Percentiles rank a stretch among this genome's conserved stretches.
Conservation (phyloP, 2,329 filamentous ascomycete genomes). For the Colletotrichum australisinense region DNA sequence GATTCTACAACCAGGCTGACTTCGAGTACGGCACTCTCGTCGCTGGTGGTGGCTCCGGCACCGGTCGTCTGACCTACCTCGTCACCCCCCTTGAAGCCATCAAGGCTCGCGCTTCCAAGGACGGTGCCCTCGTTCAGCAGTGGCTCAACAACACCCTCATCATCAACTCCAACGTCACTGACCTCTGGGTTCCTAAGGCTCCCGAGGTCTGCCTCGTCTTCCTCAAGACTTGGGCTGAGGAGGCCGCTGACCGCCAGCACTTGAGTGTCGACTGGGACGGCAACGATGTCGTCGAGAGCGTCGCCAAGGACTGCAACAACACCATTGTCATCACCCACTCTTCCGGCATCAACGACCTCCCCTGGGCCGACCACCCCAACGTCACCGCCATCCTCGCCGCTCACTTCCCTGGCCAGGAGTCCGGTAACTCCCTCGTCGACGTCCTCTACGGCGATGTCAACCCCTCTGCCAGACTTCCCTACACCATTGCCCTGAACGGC, state of each 20-base stretch:
- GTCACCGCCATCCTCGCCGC: conserved; percentile 76
- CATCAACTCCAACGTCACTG: conserved; percentile 49
- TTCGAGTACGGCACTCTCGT: conserved; percentile 70
- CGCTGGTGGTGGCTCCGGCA: conserved; percentile 71
- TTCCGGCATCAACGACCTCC: conserved; percentile 71
- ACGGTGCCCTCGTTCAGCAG: conserved; percentile 55
- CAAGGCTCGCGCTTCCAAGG: conserved; percentile 58
- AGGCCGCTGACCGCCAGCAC: conserved; percentile 68
- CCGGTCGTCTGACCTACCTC: conserved; percentile 71
- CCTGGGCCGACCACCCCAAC: conserved; percentile 68
- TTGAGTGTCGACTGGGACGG: conserved; percentile 70
- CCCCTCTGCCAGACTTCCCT: conserved; percentile 77
- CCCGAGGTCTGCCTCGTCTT: conserved; percentile 77
- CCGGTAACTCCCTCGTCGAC: conserved; percentile 74
- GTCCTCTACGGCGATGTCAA: conserved; percentile 76
- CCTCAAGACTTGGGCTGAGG: conserved; percentile 74
- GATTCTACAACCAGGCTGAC: conserved; percentile 72
- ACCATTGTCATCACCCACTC: conserved; percentile 78
- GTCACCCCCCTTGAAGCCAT: conserved; percentile 73
- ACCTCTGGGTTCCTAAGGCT: conserved; percentile 58
- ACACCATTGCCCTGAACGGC: conserved; percentile 74
- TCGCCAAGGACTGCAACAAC: conserved; percentile 41
- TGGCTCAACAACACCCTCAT: conserved; percentile 56
- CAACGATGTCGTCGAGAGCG: conserved; percentile 54
- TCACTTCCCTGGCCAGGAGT: conserved; percentile 79